Percentiles rank a stretch among this genome's conserved stretches.
These are phyloP conservation scores for Lycium barbarum DNA, from an alignment of 257 asterid genomes.

Conservation along the genomic window DNA sequence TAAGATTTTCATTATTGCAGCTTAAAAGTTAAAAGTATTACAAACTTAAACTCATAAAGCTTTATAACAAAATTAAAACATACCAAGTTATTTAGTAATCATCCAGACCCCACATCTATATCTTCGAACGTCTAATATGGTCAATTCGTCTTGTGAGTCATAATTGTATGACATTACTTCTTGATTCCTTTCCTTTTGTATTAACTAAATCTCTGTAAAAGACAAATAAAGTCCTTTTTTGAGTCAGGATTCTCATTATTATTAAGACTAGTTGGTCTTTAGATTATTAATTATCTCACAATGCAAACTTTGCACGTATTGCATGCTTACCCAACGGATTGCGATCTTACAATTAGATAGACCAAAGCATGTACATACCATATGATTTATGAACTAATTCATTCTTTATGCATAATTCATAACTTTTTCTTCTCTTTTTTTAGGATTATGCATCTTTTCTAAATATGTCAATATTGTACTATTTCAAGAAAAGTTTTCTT, in stretches of 20 bases:
- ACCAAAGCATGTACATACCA: not conserved
- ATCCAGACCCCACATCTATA: not conserved
- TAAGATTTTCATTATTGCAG: too few relatives aligned
- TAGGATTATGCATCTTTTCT: too few relatives aligned
- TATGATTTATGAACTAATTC: too few relatives aligned
- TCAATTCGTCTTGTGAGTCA: not conserved
- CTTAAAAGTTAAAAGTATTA: too few relatives aligned
- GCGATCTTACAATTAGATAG: not conserved
- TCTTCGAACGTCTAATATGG: not conserved
- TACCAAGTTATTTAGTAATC: not conserved
- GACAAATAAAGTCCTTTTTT: conserved; percentile 1
- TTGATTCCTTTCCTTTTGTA: not conserved
- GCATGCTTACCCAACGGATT: not conserved
- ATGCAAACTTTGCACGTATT: not conserved
- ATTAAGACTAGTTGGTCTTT: not conserved
- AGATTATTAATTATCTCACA: not conserved
- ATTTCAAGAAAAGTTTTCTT: too few relatives aligned
- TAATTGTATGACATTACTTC: not conserved
- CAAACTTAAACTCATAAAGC: too few relatives aligned
- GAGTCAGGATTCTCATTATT: not conserved
- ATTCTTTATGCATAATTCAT: too few relatives aligned
- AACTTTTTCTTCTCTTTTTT: too few relatives aligned
- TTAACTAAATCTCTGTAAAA: not conserved
- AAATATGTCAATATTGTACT: too few relatives aligned
- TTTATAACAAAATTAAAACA: too few relatives aligned